Percentiles rank a stretch among this genome's conserved stretches.
These are phyloP conservation scores for Penicillium decumbens DNA, from an alignment of 2,329 filamentous ascomycete species.

Conservation along the genomic window DNA sequence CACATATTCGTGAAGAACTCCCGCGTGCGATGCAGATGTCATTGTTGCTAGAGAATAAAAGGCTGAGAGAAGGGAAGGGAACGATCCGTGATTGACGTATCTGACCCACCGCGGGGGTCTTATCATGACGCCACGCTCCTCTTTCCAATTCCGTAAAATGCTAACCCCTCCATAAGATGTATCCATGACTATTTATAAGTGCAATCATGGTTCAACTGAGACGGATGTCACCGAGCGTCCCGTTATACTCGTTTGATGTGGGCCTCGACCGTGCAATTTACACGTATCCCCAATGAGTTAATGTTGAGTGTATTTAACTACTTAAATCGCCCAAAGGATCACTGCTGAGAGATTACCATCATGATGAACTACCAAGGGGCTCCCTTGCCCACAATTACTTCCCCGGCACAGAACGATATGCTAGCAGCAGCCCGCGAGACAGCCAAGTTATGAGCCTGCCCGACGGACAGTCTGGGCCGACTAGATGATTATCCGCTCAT, in stretches of 20 bases:
- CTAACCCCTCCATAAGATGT: not conserved
- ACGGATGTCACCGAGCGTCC: not conserved
- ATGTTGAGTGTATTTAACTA: not conserved
- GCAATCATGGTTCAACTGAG: not conserved
- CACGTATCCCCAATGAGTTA: not conserved
- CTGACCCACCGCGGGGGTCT: conserved; percentile 14
- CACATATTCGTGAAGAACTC: conserved; percentile 37
- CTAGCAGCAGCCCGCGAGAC: not conserved
- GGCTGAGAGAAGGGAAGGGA: not conserved
- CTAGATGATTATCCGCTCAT: conserved; percentile 34
- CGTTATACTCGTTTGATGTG: not conserved
- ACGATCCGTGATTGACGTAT: conserved; percentile 12
- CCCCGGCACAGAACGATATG: not conserved
- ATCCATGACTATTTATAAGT: not conserved
- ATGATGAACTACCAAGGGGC: not conserved
- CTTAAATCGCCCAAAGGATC: not conserved
- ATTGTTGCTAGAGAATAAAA: conserved; percentile 4
- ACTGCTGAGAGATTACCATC: not conserved
- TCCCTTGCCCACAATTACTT: no score
- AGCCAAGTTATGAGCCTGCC: conserved; percentile 1
- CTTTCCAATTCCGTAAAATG: not conserved
- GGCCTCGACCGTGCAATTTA: not conserved
- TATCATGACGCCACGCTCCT: not conserved
- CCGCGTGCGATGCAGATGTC: conserved; percentile 22
- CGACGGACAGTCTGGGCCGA: conserved; percentile 33